Base-by-base conservation (phyloP, 169 alveolate species). In the Theileria sp. region DNA sequence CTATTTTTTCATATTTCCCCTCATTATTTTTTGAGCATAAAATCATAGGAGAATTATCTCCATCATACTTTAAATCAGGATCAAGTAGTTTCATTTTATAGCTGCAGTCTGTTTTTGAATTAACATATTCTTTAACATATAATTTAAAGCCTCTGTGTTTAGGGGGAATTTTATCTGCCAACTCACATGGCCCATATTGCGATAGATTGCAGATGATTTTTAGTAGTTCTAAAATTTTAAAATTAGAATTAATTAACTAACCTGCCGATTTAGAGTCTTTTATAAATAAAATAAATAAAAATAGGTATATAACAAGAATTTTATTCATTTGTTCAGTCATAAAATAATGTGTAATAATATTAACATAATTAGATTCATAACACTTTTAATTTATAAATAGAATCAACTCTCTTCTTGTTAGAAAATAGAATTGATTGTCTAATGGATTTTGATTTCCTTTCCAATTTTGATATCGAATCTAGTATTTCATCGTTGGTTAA, bases 401-500 rank as follows among this genome's bases (percentile, higher is more conserved):
- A 19, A 13, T 32, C 75, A 6, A 28, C 34, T 66, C 15, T 66
- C 5, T n/a, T 38, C 34, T 25, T 44, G 32, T 44, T 66, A 19
- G 58, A 66, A 19, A 66, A 2, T 7, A 44, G 23, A 25, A 7
- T 21, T 25, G 61, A 21, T 44, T 10, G 10, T 66, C 75, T 25
- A 2, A 3, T 21, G 15, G 28, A 0, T 19, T 1, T 13, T 58
- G 12, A 15, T 32, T 36, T 38, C 7, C 34, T 32, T 28, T 25
- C 13, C 38, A 36, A 21, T 25, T 61, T 34, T 17, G 80, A 32
- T 75, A 82, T 82, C 49, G 80, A 81, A 0, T 72, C 34, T 19
- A 82, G 13, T 30, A 82, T 82, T 56, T 73, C 86, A 17, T 82
- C 88, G 54, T 82, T 75, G 23, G 68, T 50, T 64, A 82, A 30